Evolutionary conservation across 1,139 yeast genomes (phyloP), one percentile per base, ranked within the genome.

Genomic region (Hyphopichia pseudoburtonii): DNA sequence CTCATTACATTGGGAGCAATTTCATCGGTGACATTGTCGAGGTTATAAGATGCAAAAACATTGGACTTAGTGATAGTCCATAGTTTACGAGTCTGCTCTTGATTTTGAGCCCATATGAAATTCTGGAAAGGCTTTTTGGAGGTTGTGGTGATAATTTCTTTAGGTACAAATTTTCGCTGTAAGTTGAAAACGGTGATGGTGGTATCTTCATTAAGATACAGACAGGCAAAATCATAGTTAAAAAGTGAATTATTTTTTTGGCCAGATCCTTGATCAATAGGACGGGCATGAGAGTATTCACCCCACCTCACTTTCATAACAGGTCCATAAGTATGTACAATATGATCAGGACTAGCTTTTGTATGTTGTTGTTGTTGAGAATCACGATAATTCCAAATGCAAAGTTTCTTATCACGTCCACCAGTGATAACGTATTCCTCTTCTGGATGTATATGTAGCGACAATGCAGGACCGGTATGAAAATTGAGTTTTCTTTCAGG

Each of bases 381-480:
- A 10, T 70, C 75, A 3, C 66, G 59, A 45, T 64, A 71, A 52
- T 85, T 85, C 90, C 95, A 88, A 1, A 86, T 77, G 46, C 87
- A 88, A 30, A 87, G 71, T 46, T 82, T 83, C 45, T 80, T 86
- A 60, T 92, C 99, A 49, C 97, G 71, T 9, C 98, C 98, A 15
- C 97, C 97, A 10, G 96, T 87, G 2, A 84, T 82, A 14, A 92
- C 78, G 50, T 82, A 86, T 46, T 89, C 96, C 29, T 75, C 63
- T 34, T 81, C 84, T 0, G 95, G 95, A 53, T 90, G 96, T 80
- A 96, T 89, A 52, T 87, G 89, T 8, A 92, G 62, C 2, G 95
- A 80, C 16, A 90, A 67, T 0, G 96, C 97, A 1, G 96, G 95
- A 0, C 96, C 96, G 1, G 92, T 78, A 57, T 92, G 98, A 3